These are phyloP conservation scores for Zopfochytrium polystomum DNA, from an alignment of 371 early-diverging fungal species.

Conservation along the genomic window DNA sequence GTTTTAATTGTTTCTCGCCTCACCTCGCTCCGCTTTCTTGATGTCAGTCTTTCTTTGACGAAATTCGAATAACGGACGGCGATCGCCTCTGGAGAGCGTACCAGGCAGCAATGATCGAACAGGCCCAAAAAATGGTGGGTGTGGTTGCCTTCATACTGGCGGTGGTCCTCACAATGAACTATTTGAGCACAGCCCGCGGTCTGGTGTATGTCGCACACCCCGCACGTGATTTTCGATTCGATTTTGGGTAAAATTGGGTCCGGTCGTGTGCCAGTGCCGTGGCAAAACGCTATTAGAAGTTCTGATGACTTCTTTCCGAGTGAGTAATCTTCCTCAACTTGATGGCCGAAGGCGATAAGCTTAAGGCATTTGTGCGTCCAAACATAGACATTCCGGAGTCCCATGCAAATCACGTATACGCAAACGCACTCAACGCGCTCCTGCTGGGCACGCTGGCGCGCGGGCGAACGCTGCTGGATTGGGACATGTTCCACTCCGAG, in stretches of 20 bases:
- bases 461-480: conserved; percentile 35
- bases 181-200: conserved; percentile 24
- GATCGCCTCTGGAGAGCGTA: conserved; percentile 17
- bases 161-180: no score
- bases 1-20: no score
- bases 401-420: conserved; percentile 52
- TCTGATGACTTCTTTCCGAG: conserved; percentile 56
- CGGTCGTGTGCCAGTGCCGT: neutral
- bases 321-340: no score
- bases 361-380: no score
- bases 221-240: conserved; percentile 26
- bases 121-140: conserved; percentile 15
- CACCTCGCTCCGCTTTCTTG: no score
- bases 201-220: conserved; percentile 50
- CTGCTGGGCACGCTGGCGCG: conserved; percentile 13
- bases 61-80: conserved; percentile 12
- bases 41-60: no score
- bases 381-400: conserved; percentile 36
- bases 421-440: conserved; percentile 45
- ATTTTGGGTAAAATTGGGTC: conserved; percentile 9
- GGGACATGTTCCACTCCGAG: conserved; percentile 57
- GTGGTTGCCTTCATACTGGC: no score
- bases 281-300: conserved; percentile 21
- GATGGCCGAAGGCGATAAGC: no score
- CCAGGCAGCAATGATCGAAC: conserved; percentile 30